Evolutionary conservation across 805 yeast species (phyloP).

Genomic region (Nakazawaea anatomiae): DNA sequence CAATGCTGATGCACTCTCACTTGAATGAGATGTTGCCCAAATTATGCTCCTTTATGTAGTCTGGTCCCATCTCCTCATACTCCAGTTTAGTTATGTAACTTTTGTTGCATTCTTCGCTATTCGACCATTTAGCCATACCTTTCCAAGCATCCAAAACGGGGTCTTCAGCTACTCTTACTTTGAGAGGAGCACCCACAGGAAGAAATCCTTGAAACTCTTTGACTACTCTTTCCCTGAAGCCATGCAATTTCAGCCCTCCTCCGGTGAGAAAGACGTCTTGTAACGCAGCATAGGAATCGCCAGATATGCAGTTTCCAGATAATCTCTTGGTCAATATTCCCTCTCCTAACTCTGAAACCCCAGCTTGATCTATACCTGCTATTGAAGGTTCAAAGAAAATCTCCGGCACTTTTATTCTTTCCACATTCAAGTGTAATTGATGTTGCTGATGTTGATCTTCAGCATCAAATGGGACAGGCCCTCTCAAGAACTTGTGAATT

Average conservation of each 20-base stretch:
- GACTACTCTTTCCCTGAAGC: conserved; percentile 61
- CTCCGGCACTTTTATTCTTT: conserved; percentile 89
- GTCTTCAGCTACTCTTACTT: conserved; percentile 57
- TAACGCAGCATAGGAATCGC: conserved; percentile 45
- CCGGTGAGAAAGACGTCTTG: conserved; percentile 81
- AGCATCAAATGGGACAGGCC: conserved; percentile 80
- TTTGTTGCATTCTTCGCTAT: conserved; percentile 32
- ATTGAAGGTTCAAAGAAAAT: conserved; percentile 87
- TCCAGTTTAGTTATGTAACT: conserved; percentile 61
- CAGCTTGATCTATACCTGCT: conserved; percentile 95
- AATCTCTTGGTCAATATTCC: conserved; percentile 58
- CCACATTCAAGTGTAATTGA: conserved; percentile 87
- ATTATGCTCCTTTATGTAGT: conserved; percentile 81
- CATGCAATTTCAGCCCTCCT: conserved; percentile 65
- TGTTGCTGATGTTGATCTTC: conserved; percentile 82
- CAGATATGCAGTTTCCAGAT: conserved; percentile 42
- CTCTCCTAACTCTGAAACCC: conserved; percentile 72
- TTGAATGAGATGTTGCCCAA: conserved; percentile 50
- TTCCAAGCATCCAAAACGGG: conserved; percentile 85
- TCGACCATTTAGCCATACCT: conserved; percentile 85
- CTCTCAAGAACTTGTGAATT: conserved; percentile 80
- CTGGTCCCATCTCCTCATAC: conserved; percentile 85
- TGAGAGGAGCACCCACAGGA: conserved; percentile 60
- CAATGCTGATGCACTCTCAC: background rate
- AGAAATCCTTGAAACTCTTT: conserved; percentile 64